These are phyloP conservation scores for Lagerstroemia speciosa DNA, from an alignment of 345 rosid genomes.

Conservation along the genomic window DNA sequence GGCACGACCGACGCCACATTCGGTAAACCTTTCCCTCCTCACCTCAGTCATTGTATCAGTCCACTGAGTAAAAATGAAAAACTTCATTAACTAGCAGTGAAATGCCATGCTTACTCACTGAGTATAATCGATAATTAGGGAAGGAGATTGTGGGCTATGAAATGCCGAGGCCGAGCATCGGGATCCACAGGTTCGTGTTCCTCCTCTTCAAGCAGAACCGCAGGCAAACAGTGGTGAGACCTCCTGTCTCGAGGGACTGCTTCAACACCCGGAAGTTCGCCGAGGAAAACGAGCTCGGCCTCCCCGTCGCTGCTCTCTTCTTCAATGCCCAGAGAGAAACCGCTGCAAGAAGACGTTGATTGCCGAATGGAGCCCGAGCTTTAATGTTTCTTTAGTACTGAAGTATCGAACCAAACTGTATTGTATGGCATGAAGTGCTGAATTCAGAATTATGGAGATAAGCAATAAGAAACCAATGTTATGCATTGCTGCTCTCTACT, in stretches of 20 bases:
- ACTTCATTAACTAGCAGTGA: too few relatives aligned
- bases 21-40: slow-evolving; percentile 35
- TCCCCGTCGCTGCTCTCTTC: slow-evolving; percentile 84
- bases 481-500: background rate
- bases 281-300: slow-evolving; percentile 59
- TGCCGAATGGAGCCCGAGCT: background rate
- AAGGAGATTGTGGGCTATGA: slow-evolving; percentile 69
- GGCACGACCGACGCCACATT: slow-evolving; percentile 91
- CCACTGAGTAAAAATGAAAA: background rate
- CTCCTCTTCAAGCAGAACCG: slow-evolving; percentile 68
- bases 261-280: slow-evolving; percentile 72
- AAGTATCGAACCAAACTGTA: background rate
- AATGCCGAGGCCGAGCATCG: slow-evolving; percentile 90
- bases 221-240: slow-evolving; percentile 33
- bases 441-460: background rate
- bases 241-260: slow-evolving; percentile 54
- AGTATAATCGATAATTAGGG: slow-evolving; percentile 27
- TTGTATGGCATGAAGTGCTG: background rate
- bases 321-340: slow-evolving; percentile 92
- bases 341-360: slow-evolving; percentile 85
- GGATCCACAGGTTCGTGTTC: slow-evolving; percentile 88
- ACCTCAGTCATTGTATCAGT: background rate
- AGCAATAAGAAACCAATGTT: background rate
- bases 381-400: background rate
- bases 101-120: too few relatives aligned